Evolutionary conservation across 208 protist species (phyloP), one percentile per base, ranked within the genome.

Genomic region (Acanthamoeba royreba): DNA sequence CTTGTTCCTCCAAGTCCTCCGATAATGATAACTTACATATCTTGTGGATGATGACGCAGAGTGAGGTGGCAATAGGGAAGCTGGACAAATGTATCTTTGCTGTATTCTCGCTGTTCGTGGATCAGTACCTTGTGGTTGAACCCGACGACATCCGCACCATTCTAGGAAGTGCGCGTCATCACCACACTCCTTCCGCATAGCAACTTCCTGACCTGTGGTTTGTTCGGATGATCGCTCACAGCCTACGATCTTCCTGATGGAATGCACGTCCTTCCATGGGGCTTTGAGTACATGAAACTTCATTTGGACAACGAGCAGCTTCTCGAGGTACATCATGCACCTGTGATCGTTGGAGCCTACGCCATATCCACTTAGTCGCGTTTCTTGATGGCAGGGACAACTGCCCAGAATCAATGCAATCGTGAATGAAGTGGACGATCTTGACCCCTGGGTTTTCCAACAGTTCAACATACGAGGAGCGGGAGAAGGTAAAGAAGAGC

Each of bases 321-420:
- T 17, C 66, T 77, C 0, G 66, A 77, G 66, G 66, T 77, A 43
- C 58, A 22, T 11, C 40, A 42, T 33, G 15, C 33, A 13, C 5
- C 4, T 4, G 11, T 8, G 9, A 4, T 9, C 4, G 38, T n/a
- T 25, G 33, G 35, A 42, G 15, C 42, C 46, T 11, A 17, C 42
- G 33, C n/a, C 8, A 19, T 40, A 1, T 77, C n/a, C 66, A 43
- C 66, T 11, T 28, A 31, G 2, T 4, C 11, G n/a, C 31, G n/a
- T 4, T 33, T 33, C 35, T 47, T 81, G 9, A 13, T 46, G 42
- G 22, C 40, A 87, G 77, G 45, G 22, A 8, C 46, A 87, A 87
- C 77, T 77, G n/a, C 66, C 66, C 45, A 87, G 40, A 40, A 87
- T 88, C n/a, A 88, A 88, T 31, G 45, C 81, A 13, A 88, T 88